These are phyloP conservation scores for Tephrocybe rancida DNA, from an alignment of 768 basidiomycete species.

Conservation along the genomic window DNA sequence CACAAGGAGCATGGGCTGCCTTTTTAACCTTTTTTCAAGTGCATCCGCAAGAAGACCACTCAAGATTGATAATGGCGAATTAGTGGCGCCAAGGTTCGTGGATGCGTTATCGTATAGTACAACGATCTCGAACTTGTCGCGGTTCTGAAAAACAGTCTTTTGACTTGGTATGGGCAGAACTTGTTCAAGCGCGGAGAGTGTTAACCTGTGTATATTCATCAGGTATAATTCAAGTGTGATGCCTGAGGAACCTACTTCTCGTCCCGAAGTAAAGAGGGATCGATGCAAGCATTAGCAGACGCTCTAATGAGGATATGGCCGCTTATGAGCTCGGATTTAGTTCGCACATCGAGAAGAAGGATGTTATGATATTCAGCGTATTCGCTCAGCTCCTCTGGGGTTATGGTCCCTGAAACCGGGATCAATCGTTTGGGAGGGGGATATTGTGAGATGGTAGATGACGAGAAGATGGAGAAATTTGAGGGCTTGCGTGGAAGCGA, in stretches of 20 bases:
- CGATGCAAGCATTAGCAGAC: slow-evolving; percentile 80
- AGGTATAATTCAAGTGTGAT: slow-evolving; percentile 5
- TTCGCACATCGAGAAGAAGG: slow-evolving; percentile 83
- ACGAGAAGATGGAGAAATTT: slow-evolving; percentile 30
- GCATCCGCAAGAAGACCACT: slow-evolving; percentile 68
- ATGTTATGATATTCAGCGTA: slow-evolving; percentile 64
- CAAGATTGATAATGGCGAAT: slow-evolving; percentile 59
- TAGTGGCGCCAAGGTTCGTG: slow-evolving; percentile 46
- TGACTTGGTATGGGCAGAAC: slow-evolving; percentile 76
- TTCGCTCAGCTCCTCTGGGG: slow-evolving; percentile 57
- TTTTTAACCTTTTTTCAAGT: slow-evolving; percentile 63
- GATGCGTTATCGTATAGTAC: slow-evolving; percentile 80
- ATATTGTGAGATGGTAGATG: slow-evolving; percentile 30
- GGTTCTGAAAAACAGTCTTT: slow-evolving; percentile 73
- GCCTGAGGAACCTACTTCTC: slow-evolving; percentile 55
- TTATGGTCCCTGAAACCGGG: slow-evolving; percentile 61
- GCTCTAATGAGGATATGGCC: slow-evolving; percentile 62
- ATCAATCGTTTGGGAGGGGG: slow-evolving; percentile 44
- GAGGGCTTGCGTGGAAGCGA: slow-evolving; percentile 44
- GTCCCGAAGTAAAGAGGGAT: slow-evolving; percentile 75
- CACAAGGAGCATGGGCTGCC: slow-evolving; percentile 79
- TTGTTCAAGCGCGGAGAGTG: slow-evolving; percentile 68
- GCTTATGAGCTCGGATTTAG: slow-evolving; percentile 71
- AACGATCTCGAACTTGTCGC: slow-evolving; percentile 88
- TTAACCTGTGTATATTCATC: slow-evolving; percentile 49